Evolutionary conservation across 345 rosid genomes (phyloP), one percentile per base, ranked within the genome.

Genomic region (Hypericum androsaemum): DNA sequence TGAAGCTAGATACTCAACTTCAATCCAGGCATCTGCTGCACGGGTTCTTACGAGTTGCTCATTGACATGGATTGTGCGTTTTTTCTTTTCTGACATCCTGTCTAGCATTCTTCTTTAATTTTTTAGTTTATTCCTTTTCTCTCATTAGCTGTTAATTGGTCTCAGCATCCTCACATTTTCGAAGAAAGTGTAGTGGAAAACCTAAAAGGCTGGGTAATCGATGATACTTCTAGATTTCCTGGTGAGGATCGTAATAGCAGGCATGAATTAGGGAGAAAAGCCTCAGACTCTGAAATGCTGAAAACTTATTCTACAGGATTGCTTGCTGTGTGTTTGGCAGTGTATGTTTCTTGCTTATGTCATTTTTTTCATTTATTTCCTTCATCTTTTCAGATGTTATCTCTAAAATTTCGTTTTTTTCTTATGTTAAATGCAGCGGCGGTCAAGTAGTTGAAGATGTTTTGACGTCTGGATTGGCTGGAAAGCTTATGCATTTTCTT

Each of bases 391-490:
- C 67, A 13, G 12, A 32, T 41, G 13, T 47, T 12, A 10, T 41
- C 6, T 16, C 32, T 42, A 16, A 4, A 1, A 35, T 47, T 47
- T 15, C 36, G 14, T 49, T 17, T 13, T 15, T 58, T 7, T n/a
- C 38, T 37, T 43, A 54, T 37, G 22, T 39, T 59, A 60, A 55
- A 39, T 49, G 41, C 71, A 92, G 96, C 62, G 95, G 83, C 57
- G 95, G 95, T 57, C 95, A 65, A 64, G 68, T 88, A 62, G 94
- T 92, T 63, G 98, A 92, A 72, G 95, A 92, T 67, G 98, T 81
- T 45, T 66, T 92, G 80, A 78, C 84, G 12, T 92, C 94, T 68
- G 96, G 96, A 54, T 71, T 92, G 81, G 75, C 95, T 44, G 77
- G 82, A 7, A 92, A 83, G 77, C 95, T 92, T 62, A 88, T 92